Evolutionary conservation across 768 basidiomycete species (phyloP), one percentile per base, ranked within the genome.

Genomic region (Boletus speciosus): DNA sequence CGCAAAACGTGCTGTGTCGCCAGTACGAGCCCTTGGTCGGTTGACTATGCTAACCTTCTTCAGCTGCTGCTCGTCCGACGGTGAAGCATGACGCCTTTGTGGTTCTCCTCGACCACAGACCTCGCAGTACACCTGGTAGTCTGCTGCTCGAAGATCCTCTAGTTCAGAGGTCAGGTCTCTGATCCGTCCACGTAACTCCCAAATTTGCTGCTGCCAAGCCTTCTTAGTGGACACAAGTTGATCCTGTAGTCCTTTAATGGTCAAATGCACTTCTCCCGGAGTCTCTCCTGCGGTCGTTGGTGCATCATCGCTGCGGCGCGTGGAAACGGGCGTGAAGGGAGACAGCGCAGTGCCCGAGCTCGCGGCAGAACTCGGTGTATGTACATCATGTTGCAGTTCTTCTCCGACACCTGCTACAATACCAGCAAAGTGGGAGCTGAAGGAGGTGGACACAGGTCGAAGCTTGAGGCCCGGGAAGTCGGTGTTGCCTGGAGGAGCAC

Each of bases 161-260:
- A 92, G 66, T 66, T 91, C 86, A 19, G 79, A 75, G 58, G 86
- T 84, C 53, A 93, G 73, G 65, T 86, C 84, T 45, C 80, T 80
- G 42, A 92, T 79, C 65, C 88, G 86, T 12, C 81, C 79, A 63
- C 88, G 88, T 47, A 92, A 72, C 63, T 90, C 89, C 84, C 80
- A 83, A 47, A 90, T 78, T 54, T 87, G 84, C 53, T 76, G 79
- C 62, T 88, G 85, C 85, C 86, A 90, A 21, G 79, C 80, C 58
- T 78, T 77, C 50, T 84, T 82, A 25, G 83, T 71, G 9, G 74
- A 73, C 36, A 71, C 62, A 36, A 90, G 73, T 65, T 88, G 82
- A 32, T 87, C 81, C 62, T 84, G 86, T 35, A 88, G 68, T 19
- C 76, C 71, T 55, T 76, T 75, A 37, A 87, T 74, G 31, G 79